Percentiles rank a stretch among this genome's conserved stretches.
phyloP scores from a whole-genome alignment of 495 filamentous ascomycete genomes.

The Cryomyces minteri region DNA sequence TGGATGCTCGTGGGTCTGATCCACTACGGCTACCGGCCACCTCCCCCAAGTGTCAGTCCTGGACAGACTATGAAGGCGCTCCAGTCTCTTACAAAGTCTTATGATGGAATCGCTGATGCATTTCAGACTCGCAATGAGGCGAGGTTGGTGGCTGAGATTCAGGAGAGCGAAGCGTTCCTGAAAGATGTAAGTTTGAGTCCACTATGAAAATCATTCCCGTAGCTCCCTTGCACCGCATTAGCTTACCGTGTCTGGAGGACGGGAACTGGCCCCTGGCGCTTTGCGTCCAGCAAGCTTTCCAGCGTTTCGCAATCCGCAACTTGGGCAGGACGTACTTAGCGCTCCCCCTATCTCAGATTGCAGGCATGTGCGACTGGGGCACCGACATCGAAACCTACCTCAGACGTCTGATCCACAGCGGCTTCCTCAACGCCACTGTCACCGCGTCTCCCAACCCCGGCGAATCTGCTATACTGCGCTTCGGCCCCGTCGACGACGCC shows the following conservation, averaged over 20 bases:
- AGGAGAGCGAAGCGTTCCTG: constrained; percentile 39
- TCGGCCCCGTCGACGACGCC: constrained; percentile 11
- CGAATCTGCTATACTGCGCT: constrained; percentile 13
- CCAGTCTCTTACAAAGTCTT: constrained; percentile 43
- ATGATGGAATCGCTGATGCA: constrained; percentile 44
- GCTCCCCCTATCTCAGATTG: constrained; percentile 15
- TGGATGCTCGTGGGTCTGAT: constrained; percentile 65
- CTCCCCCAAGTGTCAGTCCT: constrained; percentile 27
- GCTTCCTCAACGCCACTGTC: constrained; percentile 15
- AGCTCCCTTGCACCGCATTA: constrained; percentile 21
- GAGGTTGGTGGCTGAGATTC: constrained; percentile 38
- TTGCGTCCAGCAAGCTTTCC: constrained; percentile 29
- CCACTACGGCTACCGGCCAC: constrained; percentile 37
- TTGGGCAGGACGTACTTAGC: constrained; percentile 19
- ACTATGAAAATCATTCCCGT: not conserved
- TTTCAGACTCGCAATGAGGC: constrained; percentile 43
- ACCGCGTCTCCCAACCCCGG: constrained; percentile 1
- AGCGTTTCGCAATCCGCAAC: constrained; percentile 26
- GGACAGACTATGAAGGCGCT: constrained; percentile 34
- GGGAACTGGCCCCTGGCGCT: constrained; percentile 36
- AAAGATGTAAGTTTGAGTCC: constrained; percentile 27
- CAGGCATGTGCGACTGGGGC: constrained; percentile 7
- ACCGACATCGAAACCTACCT: constrained; percentile 10
- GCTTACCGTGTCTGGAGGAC: constrained; percentile 35
- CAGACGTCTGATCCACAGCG: constrained; percentile 8